phyloP scores from a whole-genome alignment of 192 early-diverging fungal genomes.

The Borealophlyctis nickersoniae region DNA sequence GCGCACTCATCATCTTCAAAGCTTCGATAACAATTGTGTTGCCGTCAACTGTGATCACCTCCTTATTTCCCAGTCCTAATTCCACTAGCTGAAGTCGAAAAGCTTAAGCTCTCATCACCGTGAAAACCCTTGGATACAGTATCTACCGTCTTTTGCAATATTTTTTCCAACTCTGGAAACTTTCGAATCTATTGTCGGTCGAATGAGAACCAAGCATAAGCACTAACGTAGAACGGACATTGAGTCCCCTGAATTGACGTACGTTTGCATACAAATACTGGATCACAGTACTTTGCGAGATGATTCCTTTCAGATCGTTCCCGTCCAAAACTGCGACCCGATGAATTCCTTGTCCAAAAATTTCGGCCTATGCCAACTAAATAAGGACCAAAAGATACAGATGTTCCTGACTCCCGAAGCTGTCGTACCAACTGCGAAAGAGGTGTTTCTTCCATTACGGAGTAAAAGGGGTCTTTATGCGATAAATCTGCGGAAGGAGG shows the following conservation, averaged over 20 bases:
- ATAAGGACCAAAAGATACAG: neutral
- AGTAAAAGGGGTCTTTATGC: constrained; percentile 78
- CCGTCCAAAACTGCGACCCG: constrained; percentile 73
- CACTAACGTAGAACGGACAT: too few species aligned
- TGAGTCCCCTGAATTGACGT: too few species aligned
- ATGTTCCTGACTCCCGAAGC: neutral
- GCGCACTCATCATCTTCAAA: constrained; percentile 57
- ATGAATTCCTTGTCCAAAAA: constrained; percentile 75
- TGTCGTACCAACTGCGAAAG: constrained; percentile 59
- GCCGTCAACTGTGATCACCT: constrained; percentile 52
- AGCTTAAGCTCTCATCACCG: too few species aligned
- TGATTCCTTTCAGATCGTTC: constrained; percentile 65
- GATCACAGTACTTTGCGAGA: constrained; percentile 72
- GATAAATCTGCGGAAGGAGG: constrained; percentile 62
- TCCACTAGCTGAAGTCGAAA: constrained; percentile 41
- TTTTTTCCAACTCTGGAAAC: constrained; percentile 40
- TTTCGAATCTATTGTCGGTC: constrained; percentile 21
- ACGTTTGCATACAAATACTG: constrained; percentile 67
- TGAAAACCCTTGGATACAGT: too few species aligned
- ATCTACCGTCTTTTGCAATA: constrained; percentile 49
- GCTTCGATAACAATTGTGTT: constrained; percentile 63
- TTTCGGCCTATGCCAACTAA: constrained; percentile 27
- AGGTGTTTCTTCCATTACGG: constrained; percentile 71
- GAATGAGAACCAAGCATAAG: too few species aligned
- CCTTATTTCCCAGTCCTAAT: constrained; percentile 52